Evolutionary conservation across 495 filamentous ascomycete species (phyloP).

Genomic region (Penicillium diatomitis): DNA sequence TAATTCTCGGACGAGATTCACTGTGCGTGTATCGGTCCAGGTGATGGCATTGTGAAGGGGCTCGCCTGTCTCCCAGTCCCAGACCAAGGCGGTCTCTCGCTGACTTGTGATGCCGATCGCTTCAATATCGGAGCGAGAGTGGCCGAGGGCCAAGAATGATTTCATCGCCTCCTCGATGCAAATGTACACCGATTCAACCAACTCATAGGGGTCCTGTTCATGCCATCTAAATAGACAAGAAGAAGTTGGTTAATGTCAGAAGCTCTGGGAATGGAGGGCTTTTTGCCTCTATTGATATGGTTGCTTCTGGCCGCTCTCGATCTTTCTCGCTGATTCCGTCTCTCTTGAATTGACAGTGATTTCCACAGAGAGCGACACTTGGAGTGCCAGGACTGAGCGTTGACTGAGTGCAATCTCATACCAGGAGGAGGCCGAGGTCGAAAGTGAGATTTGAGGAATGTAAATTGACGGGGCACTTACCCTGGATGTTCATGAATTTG

Average conservation of each 20-base stretch:
- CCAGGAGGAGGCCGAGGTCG: not conserved
- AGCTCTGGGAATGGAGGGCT: not conserved
- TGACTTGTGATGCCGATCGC: conserved; percentile 91
- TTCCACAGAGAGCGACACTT: no score
- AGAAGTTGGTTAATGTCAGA: conserved; percentile 4
- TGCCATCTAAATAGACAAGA: conserved; percentile 59
- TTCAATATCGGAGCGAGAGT: conserved; percentile 64
- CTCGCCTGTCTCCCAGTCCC: conserved; percentile 82
- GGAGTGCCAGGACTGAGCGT: no score
- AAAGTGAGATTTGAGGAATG: not conserved
- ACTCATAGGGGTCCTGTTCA: conserved; percentile 80
- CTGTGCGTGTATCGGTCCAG: conserved; percentile 88
- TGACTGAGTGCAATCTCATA: not conserved
- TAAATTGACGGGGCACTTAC: conserved; percentile 33
- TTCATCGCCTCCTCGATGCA: conserved; percentile 80
- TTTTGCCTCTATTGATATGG: no score
- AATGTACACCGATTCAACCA: conserved; percentile 67
- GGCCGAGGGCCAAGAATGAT: conserved; percentile 61
- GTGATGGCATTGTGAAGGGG: conserved; percentile 84
- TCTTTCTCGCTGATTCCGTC: no score
- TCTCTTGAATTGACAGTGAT: no score
- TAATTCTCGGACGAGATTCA: conserved; percentile 68
- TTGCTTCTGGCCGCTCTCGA: no score
- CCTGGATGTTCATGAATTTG: conserved; percentile 84
- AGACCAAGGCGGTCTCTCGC: conserved; percentile 85